Evolutionary conservation across 2,329 filamentous ascomycete genomes (phyloP).

Genomic region (Tolypocladium inflatum): DNA sequence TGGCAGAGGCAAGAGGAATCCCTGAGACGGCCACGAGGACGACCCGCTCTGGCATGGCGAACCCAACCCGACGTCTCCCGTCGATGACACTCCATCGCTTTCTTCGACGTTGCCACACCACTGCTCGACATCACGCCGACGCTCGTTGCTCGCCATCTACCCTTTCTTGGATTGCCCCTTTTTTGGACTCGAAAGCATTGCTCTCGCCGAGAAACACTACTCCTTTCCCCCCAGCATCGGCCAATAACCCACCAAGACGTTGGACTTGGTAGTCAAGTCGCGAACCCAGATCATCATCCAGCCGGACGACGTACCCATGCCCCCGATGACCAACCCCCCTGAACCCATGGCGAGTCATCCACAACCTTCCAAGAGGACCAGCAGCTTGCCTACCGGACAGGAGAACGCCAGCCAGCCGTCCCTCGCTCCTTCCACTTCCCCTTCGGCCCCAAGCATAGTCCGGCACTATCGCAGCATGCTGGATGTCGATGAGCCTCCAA

Average conservation of each 20-base stretch:
- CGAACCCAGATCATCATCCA: conserved; percentile 38
- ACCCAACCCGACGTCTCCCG: conserved; percentile 1
- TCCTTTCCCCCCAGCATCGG: neutral
- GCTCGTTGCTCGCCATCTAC: conserved; percentile 34
- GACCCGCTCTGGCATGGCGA: conserved; percentile 3
- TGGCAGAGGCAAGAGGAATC: conserved; percentile 14
- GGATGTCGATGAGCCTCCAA: conserved; percentile 39
- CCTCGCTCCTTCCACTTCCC: conserved; percentile 2
- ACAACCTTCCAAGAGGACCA: conserved; percentile 21
- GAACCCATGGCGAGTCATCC: conserved; percentile 7
- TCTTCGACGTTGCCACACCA: conserved; percentile 13
- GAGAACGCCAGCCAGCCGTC: conserved; percentile 5
- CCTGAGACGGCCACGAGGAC: conserved; percentile 12
- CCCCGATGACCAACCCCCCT: conserved; percentile 7
- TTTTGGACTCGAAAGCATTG: conserved; percentile 21
- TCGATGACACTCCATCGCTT: conserved; percentile 5
- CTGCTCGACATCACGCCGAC: conserved; percentile 20
- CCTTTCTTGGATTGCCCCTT: conserved; percentile 32
- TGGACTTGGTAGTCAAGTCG: conserved; percentile 19
- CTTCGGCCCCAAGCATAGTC: conserved; percentile 8
- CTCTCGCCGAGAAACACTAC: conserved; percentile 12
- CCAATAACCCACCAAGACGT: conserved; percentile 9
- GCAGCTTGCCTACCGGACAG: conserved; percentile 15
- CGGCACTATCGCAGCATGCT: conserved; percentile 43
- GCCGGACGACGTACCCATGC: conserved; percentile 25